These are phyloP conservation scores for Glarea lozoyensis DNA, from an alignment of 495 filamentous ascomycete species.

Conservation along the genomic window DNA sequence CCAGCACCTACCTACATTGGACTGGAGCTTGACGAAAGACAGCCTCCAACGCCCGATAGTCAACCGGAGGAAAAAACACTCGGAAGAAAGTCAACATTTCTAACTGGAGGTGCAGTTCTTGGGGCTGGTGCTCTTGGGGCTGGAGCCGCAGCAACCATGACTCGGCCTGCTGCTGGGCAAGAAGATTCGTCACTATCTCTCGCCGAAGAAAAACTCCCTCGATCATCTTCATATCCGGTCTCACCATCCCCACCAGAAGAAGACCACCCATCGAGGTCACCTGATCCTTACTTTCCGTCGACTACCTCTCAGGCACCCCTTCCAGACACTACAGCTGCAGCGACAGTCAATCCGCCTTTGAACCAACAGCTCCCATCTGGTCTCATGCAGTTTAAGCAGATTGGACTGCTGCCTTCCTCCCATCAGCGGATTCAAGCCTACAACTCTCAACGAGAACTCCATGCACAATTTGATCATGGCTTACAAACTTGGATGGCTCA, in stretches of 20 bases:
- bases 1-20: too few species aligned
- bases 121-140: conserved; percentile 1
- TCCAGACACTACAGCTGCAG: conserved; percentile 9
- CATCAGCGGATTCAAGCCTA: conserved; percentile 61
- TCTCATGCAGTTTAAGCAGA: conserved; percentile 17
- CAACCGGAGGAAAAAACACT: conserved; percentile 2
- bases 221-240: conserved; percentile 21
- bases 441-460: conserved; percentile 59
- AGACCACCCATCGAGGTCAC: conserved; percentile 28
- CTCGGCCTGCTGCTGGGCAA: too few species aligned
- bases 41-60: too few species aligned
- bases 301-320: conserved; percentile 1
- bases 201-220: conserved; percentile 34
- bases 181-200: too few species aligned
- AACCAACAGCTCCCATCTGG: not conserved
- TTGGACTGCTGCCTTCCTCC: conserved; percentile 10
- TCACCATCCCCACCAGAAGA: conserved; percentile 26
- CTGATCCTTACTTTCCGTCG: conserved; percentile 10
- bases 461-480: conserved; percentile 63
- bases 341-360: conserved; percentile 9
- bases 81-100: conserved; percentile 6
- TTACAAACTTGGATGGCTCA: conserved; percentile 60
- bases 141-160: not conserved
- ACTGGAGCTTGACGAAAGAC: too few species aligned
- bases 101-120: conserved; percentile 5